These are phyloP conservation scores for Ustilago vetiveriae DNA, from an alignment of 1,284 basidiomycete species.

Conservation along the genomic window DNA sequence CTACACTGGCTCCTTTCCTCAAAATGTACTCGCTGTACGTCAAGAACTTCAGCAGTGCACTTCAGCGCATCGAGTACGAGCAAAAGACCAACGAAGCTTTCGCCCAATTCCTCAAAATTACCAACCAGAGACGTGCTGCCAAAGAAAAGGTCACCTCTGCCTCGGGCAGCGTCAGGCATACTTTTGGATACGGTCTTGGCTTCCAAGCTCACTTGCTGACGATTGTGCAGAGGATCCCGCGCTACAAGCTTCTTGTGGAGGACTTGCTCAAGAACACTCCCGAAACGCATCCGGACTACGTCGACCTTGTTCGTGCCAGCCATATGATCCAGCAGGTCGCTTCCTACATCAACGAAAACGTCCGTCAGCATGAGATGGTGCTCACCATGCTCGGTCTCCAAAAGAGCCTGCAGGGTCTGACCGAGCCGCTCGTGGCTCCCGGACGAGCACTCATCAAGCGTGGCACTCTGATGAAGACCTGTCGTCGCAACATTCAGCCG, in stretches of 20 bases:
- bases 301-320: slow-evolving; percentile 46
- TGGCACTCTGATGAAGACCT: slow-evolving; percentile 63
- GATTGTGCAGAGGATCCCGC: slow-evolving; percentile 65
- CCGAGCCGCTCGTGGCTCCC: slow-evolving; percentile 61
- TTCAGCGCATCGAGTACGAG: slow-evolving; percentile 62
- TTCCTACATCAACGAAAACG: slow-evolving; percentile 63
- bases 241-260: slow-evolving; percentile 62
- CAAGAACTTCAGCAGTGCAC: slow-evolving; percentile 64
- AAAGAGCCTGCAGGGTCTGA: slow-evolving; percentile 55
- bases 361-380: slow-evolving; percentile 64
- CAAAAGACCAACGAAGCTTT: slow-evolving; percentile 59
- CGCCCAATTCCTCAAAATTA: slow-evolving; percentile 55
- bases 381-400: slow-evolving; percentile 63
- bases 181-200: slow-evolving; percentile 59
- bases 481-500: slow-evolving; percentile 63
- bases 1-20: slow-evolving; percentile 64
- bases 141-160: slow-evolving; percentile 23
- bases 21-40: slow-evolving; percentile 67
- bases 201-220: slow-evolving; percentile 64
- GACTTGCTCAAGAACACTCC: slow-evolving; percentile 61
- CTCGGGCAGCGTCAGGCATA: slow-evolving; percentile 20
- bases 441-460: slow-evolving; percentile 59
- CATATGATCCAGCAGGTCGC: slow-evolving; percentile 61
- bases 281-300: slow-evolving; percentile 51
- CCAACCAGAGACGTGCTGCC: slow-evolving; percentile 42